Base-by-base conservation (phyloP, 805 yeast genomes). In the Candida insectalens region DNA sequence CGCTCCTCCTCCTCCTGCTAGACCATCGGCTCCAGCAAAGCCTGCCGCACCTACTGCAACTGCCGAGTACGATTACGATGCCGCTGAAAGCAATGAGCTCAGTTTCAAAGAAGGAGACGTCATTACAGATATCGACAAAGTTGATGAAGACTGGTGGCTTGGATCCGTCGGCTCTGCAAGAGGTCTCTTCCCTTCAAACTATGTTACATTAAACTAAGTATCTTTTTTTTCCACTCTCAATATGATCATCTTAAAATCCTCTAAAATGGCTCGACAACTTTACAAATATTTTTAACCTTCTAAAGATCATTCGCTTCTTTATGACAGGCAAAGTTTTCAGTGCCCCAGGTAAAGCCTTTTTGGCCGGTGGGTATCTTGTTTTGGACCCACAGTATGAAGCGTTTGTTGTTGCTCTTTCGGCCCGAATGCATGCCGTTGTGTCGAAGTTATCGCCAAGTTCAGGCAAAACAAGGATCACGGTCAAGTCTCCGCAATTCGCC, bases 61-160 rank as follows among this genome's bases (percentile, higher is more conserved):
- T 32, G 88, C 89, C 2, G 76, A 73, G 38, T 83, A 69, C 53
- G 83, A 77, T 46, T 88, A 89, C 54, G 95, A 81, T 33, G 95
- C 94, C 21, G 79, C 79, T 19, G 98, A 92, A 59, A 95, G 81
- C 43, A 92, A 88, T 51, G 98, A 92, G 60, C 66, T 92, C 39
- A 70, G 75, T 3, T 92, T 92, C 56, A 70, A 64, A 17, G 95
- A 84, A 52, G 94, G 89, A 34, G 97, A 85, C 45, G 49, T 67
- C 39, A 85, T 92, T 41, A 63, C 74, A 14, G 82, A 85, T 39
- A 81, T 92, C 41, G 94, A 87, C 46, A 82, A 83, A 55, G 81
- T 83, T 13, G 95, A 87, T 47, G 95, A 84, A 30, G 95, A 84
- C 53, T 92, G 98, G 98, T 92, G 97, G 97, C 67, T 81, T 35